Base-by-base conservation (phyloP, 352 stramenopile genomes). In the Phytopythium sindhum region DNA sequence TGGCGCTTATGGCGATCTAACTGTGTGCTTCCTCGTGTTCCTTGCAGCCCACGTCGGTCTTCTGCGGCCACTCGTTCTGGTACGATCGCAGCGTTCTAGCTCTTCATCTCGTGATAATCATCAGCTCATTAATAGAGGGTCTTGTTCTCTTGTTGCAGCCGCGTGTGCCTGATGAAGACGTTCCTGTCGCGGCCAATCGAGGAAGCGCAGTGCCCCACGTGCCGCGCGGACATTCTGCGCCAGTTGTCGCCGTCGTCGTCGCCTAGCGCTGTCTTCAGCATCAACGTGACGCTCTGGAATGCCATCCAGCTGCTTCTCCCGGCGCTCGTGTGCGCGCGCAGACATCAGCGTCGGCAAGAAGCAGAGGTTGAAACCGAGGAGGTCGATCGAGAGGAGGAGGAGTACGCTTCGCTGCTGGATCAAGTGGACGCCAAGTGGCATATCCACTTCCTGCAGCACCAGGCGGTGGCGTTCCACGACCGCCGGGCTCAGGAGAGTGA, bases 271-370 rank as follows among this genome's bases (percentile, higher is more conserved):
- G 56, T 74, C 23, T 87, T 92, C 58, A 78, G 68, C 19, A 65
- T 89, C 55, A 92, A 89, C 41, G 78, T 92, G 5, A 88, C 81
- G 33, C 63, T 92, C 23, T 92, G 81, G 81, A 92, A 90, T 61
- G 57, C 87, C 33, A 73, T 80, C 19, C 83, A 92, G 71, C 47
- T 86, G 11, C 52, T 91, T 0, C 63, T 86, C 10, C 74, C 75
- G 5, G 50, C 54, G 23, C 31, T 70, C 11, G 47, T 64, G 0
- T 63, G 68, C 19, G 66, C 70, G 24, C 47, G 70, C 53, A 52
- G 24, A 19, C 45, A 61, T 59, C 23, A 42, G 70, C 19, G 66
- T 72, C 28, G 29, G 60, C 7, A 63, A 83, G 45, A 52, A 17
- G 45, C 45, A 31, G n/a, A 52, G 23, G n/a, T 9, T 26, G 21